Evolutionary conservation across 2,329 filamentous ascomycete genomes (phyloP).

Genomic region (Pochonia chlamydosporia): DNA sequence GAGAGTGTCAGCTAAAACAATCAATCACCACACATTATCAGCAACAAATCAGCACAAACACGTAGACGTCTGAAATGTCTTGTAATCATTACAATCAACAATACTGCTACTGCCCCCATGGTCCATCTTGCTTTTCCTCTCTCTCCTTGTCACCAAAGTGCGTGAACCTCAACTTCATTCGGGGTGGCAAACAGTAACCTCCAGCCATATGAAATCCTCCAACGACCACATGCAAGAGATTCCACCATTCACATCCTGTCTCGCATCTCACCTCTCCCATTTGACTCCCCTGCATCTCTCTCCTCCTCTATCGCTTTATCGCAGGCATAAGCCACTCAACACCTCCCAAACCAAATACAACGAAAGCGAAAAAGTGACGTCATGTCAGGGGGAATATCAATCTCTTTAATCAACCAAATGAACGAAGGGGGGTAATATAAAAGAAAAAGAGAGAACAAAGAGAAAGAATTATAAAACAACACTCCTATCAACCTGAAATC

Average conservation of each 20-base stretch:
- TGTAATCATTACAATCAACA: constrained; percentile 8
- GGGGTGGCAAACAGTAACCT: background rate
- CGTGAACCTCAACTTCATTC: background rate
- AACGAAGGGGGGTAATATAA: background rate
- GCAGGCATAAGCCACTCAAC: constrained; percentile 3
- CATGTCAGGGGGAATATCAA: constrained; percentile 1
- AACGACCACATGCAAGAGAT: background rate
- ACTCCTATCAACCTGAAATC: constrained; percentile 4
- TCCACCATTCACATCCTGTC: background rate
- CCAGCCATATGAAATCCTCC: background rate
- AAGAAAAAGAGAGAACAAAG: constrained; percentile 1
- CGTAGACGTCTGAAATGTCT: background rate
- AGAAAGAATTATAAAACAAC: constrained; percentile 2
- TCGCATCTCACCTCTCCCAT: background rate
- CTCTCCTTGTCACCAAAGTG: background rate
- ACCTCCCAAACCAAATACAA: constrained; percentile 1
- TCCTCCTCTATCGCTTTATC: background rate
- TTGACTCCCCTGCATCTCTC: background rate
- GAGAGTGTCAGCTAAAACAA: background rate
- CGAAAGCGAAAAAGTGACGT: constrained; percentile 1
- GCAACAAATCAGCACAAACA: background rate
- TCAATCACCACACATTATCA: background rate
- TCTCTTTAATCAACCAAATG: background rate
- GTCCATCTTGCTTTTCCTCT: background rate
- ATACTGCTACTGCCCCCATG: constrained; percentile 6